Conservation (phyloP, 768 basidiomycete species). For the Cyclocybe aegerita region DNA sequence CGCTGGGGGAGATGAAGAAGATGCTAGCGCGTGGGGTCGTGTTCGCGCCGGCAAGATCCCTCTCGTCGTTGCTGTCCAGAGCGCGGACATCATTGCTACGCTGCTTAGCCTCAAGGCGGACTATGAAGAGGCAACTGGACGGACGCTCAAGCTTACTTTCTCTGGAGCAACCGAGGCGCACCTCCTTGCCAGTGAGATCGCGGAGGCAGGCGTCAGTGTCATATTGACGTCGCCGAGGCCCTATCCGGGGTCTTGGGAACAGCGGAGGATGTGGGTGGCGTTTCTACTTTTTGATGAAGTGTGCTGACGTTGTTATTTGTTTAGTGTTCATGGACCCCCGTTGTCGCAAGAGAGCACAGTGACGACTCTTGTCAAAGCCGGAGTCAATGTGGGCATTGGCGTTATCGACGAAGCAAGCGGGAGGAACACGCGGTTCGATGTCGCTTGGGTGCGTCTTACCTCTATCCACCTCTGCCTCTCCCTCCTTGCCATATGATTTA, state of each 20-base stretch:
- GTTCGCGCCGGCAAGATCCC: conserved; percentile 50
- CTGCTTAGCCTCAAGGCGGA: conserved; percentile 61
- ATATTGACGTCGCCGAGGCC: conserved; percentile 64
- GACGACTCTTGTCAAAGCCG: conserved; percentile 50
- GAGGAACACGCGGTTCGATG: conserved; percentile 69
- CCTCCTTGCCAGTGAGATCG: conserved; percentile 64
- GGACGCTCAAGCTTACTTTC: conserved; percentile 45
- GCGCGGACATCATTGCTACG: conserved; percentile 75
- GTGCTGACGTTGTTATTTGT: neutral
- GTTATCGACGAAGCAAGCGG: conserved; percentile 60
- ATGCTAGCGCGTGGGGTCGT: conserved; percentile 31
- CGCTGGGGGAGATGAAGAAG: conserved; percentile 4
- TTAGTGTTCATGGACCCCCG: conserved; percentile 70
- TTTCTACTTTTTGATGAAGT: neutral
- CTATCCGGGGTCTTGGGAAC: conserved; percentile 66
- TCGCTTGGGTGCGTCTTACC: conserved; percentile 44
- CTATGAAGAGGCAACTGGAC: conserved; percentile 37
- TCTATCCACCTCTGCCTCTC: neutral
- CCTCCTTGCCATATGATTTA: neutral
- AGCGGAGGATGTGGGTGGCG: conserved; percentile 53
- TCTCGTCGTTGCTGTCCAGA: conserved; percentile 66
- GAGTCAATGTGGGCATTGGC: conserved; percentile 66
- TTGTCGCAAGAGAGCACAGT: conserved; percentile 55
- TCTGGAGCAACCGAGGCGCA: conserved; percentile 61
- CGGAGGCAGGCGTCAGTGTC: conserved; percentile 64